Percentiles rank a stretch among this genome's conserved stretches.
Conservation (phyloP, 208 protist genomes). For the Kentomonas sorsogonicus region DNA sequence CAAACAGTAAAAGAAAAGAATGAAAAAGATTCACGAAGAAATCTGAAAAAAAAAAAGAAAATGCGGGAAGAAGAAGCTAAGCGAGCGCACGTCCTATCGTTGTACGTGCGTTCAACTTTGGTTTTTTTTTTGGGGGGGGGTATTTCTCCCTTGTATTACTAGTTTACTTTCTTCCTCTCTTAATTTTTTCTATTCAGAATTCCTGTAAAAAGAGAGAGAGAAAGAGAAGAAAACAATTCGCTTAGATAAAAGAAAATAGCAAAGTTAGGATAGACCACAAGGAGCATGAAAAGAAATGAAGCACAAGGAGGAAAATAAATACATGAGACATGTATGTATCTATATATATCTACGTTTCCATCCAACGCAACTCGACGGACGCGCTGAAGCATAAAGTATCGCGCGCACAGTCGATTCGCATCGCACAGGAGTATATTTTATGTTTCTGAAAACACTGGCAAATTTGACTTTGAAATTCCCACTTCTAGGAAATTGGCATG, state of each 20-base stretch:
- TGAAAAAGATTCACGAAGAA: constrained; percentile 13
- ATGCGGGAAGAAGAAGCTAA: not conserved
- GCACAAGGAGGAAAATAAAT: not conserved
- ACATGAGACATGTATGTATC: too few relatives aligned
- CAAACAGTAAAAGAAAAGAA: constrained; percentile 9
- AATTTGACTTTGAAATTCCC: too few relatives aligned
- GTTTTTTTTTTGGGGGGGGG: too few relatives aligned
- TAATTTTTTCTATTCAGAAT: not conserved
- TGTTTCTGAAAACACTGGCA: too few relatives aligned
- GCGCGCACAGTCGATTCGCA: too few relatives aligned
- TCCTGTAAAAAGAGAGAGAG: constrained; percentile 4
- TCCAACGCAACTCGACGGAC: too few relatives aligned
- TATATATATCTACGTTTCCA: too few relatives aligned
- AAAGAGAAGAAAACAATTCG: constrained; percentile 13
- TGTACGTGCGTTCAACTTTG: too few relatives aligned
- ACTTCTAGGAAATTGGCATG: too few relatives aligned
- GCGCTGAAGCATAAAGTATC: too few relatives aligned
- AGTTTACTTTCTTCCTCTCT: not conserved
- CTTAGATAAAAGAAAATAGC: not conserved
- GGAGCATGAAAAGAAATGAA: constrained; percentile 5
- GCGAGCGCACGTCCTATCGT: not conserved
- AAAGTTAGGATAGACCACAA: not conserved
- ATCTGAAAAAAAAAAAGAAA: constrained; percentile 15
- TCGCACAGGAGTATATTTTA: too few relatives aligned
- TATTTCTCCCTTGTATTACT: too few relatives aligned